phyloP scores from a whole-genome alignment of 169 alveolate genomes.

The Eimeria maxima region DNA sequence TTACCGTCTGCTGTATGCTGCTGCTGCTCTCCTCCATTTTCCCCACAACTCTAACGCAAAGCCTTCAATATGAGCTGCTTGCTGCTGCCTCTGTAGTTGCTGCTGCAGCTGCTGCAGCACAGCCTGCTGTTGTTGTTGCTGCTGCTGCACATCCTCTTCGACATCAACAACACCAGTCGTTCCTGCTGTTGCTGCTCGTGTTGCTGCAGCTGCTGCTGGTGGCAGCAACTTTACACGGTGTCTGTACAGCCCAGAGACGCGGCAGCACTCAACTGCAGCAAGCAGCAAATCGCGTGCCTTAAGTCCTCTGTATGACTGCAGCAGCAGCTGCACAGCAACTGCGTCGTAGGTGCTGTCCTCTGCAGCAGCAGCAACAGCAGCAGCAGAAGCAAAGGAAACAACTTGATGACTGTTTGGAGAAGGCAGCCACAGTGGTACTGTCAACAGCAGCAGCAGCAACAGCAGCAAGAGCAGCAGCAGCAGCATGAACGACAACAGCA shows the following conservation, averaged over 20 bases:
- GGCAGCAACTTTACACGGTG: not conserved
- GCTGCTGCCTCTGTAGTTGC: conserved; percentile 78
- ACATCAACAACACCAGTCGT: not conserved
- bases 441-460: conserved; percentile 20
- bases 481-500: not conserved
- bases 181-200: not conserved
- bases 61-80: conserved; percentile 28
- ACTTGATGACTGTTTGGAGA: not conserved
- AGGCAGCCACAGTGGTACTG: not conserved
- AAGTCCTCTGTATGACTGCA: conserved; percentile 59
- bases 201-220: not conserved
- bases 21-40: conserved; percentile 45
- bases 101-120: conserved; percentile 69
- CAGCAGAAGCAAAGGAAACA: conserved; percentile 42
- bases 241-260: conserved; percentile 24
- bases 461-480: conserved; percentile 38
- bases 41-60: conserved; percentile 24
- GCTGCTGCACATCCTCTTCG: not conserved
- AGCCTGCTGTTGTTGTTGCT: conserved; percentile 9
- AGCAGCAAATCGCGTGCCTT: conserved; percentile 64
- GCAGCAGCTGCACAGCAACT: conserved; percentile 50
- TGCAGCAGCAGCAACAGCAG: conserved; percentile 15
- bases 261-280: conserved; percentile 41
- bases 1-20: conserved; percentile 41
- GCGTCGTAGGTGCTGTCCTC: not conserved